phyloP scores from a whole-genome alignment of 192 early-diverging fungal genomes.

The Entomortierella parvispora region DNA sequence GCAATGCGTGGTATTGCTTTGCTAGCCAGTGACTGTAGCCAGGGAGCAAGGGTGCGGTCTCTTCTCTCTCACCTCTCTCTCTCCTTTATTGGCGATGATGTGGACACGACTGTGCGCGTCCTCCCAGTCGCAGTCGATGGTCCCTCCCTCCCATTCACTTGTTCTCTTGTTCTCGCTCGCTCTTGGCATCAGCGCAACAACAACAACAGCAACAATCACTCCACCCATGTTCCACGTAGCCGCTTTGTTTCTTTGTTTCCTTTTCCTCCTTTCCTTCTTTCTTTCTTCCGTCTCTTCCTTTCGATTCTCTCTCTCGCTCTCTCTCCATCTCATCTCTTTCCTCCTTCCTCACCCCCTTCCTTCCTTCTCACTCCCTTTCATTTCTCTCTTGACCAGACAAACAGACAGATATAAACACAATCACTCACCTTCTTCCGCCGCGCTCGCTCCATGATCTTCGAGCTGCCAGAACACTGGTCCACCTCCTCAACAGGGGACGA shows the following conservation, averaged over 20 bases:
- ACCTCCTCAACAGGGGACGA: background rate
- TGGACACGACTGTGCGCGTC: too few species aligned
- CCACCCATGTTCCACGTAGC: background rate
- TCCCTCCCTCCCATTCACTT: too few species aligned
- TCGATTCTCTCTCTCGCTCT: background rate
- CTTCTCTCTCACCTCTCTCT: too few species aligned
- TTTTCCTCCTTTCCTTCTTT: background rate
- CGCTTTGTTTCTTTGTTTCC: background rate
- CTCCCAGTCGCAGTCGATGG: too few species aligned
- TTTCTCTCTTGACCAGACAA: background rate
- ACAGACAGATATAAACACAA: background rate
- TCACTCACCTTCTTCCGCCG: too few species aligned
- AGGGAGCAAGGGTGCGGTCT: too few species aligned
- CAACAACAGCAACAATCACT: background rate
- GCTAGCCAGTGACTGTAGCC: too few species aligned
- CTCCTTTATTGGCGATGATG: too few species aligned
- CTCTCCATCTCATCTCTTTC: background rate
- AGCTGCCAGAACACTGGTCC: slow-evolving; percentile 4
- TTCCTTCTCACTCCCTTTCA: background rate
- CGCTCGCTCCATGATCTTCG: slow-evolving; percentile 1
- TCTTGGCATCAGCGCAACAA: background rate
- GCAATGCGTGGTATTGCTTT: too few species aligned
- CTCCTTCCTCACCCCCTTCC: background rate
- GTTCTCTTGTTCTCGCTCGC: background rate
- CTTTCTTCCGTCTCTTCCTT: background rate